A percentile compares a stretch with the other conserved stretches of the same genome.
Conservation (phyloP, 345 rosid species). For the Rhodamnia rubescens region DNA sequence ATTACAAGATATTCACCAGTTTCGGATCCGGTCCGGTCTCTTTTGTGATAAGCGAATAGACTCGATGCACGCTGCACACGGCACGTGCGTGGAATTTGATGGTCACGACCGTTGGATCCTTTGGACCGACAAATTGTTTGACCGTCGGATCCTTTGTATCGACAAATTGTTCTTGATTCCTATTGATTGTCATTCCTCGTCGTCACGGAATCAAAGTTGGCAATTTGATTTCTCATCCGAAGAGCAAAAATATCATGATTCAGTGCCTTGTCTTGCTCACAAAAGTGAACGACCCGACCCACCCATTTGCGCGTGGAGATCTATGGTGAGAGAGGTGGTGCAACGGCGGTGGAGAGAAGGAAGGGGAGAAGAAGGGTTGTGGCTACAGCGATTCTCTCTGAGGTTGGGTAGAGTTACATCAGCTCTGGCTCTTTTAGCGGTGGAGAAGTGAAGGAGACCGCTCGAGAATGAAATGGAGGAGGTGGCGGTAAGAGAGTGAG, state of each 20-base stretch:
- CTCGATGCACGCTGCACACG: no score
- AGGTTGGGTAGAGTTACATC: background rate
- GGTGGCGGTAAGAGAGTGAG: background rate
- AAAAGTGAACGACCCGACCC: background rate
- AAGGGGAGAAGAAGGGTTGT: background rate
- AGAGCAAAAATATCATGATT: background rate
- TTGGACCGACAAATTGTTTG: no score
- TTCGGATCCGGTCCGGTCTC: no score
- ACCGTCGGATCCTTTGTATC: no score
- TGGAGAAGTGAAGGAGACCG: background rate
- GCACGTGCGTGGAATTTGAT: no score
- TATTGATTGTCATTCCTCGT: background rate
- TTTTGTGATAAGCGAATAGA: no score
- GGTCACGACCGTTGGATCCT: no score
- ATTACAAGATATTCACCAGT: no score
- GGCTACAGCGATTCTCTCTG: background rate
- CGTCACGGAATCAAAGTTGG: background rate
- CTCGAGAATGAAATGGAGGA: background rate
- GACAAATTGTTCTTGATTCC: no score
- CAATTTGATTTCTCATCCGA: no score
- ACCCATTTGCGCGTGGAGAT: background rate
- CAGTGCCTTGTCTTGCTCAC: background rate
- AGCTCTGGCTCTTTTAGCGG: background rate
- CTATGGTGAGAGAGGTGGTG: background rate
- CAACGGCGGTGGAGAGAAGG: background rate